Base-by-base conservation (phyloP, 164 flowering plant genomes). In the Macadamia tetraphylla region DNA sequence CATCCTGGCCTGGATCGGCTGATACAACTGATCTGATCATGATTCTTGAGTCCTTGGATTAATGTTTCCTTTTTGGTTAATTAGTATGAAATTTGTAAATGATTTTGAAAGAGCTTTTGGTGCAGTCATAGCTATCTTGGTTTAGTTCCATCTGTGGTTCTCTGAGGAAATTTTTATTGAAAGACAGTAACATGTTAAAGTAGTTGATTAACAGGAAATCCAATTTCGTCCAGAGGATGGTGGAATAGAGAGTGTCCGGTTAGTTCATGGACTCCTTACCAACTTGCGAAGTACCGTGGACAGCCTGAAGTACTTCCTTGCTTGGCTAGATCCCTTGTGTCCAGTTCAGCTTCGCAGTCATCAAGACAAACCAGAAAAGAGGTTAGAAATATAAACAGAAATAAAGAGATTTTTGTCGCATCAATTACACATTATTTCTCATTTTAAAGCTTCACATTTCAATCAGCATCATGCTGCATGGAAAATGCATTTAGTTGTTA, bases 291-390 rank as follows among this genome's bases (percentile, higher is more conserved):
- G 63, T 31, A 44, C 49, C n/a, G 17, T 62, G 55, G 64, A 40
- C 29, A 48, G 35, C 52, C 18, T 40, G 52, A 52, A 31, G 64
- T 44, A 62, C 64, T 64, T 67, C 75, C 74, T 64, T 72, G 57
- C 18, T 65, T 48, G 52, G 76, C 59, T 62, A 73, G 81, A 59
- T 62, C 67, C 40, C 68, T 79, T 42, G 76, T 77, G 13, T 73
- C 81, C 63, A 73, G 46, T 56, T 71, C 79, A 53, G 75, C 65
- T 70, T 73, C 81, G 15, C 75, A 76, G 62, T 64, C 77, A 62
- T 68, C 81, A 30, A 57, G 72, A 32, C 52, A 42, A 70, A 73
- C 48, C 10, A 29, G 18, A 0, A 49, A 58, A 6, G 63, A 75
- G 79, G 77, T 79, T 62, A 58, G 61, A 64, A 49, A 17, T 52